A percentile compares a stretch with the other conserved stretches of the same genome.
Evolutionary conservation across 192 early-diverging fungal genomes (phyloP).

Genomic region (Spizellomyces sp.): DNA sequence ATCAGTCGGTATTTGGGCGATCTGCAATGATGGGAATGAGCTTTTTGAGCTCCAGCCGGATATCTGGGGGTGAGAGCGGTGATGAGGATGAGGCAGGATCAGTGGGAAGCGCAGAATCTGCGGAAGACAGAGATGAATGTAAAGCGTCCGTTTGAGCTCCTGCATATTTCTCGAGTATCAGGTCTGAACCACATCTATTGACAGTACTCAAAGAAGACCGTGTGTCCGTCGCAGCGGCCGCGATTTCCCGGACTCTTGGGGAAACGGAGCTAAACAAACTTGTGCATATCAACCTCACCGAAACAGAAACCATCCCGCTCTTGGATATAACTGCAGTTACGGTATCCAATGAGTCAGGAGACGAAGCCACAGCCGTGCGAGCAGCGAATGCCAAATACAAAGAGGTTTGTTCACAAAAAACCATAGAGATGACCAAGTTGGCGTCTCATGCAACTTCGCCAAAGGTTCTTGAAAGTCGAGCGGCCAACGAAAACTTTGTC

Average conservation of each 20-base stretch:
- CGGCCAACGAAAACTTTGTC: conserved; percentile 58
- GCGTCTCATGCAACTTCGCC: neutral
- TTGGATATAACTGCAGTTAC: conserved; percentile 46
- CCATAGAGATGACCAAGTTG: neutral
- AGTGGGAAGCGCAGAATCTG: conserved; percentile 32
- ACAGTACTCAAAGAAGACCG: too few species aligned
- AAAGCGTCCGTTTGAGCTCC: too few species aligned
- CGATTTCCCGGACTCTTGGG: conserved; percentile 16
- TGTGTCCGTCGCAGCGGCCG: neutral
- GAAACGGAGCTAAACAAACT: conserved; percentile 37
- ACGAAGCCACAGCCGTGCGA: conserved; percentile 46
- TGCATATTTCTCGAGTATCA: too few species aligned
- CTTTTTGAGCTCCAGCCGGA: conserved; percentile 30
- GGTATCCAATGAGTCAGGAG: conserved; percentile 47
- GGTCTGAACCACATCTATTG: too few species aligned
- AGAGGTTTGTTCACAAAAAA: conserved; percentile 35
- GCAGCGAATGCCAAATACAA: conserved; percentile 54
- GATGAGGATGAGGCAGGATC: conserved; percentile 34
- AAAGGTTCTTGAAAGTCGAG: conserved; percentile 43
- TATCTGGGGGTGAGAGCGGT: conserved; percentile 36
- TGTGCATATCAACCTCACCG: conserved; percentile 45
- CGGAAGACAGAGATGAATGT: conserved; percentile 28
- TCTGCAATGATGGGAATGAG: conserved; percentile 31
- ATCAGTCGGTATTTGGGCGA: conserved; percentile 38
- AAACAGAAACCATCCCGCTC: conserved; percentile 53